These are phyloP conservation scores for Inonotus obliquus DNA, from an alignment of 1,284 basidiomycete genomes.

Conservation along the genomic window DNA sequence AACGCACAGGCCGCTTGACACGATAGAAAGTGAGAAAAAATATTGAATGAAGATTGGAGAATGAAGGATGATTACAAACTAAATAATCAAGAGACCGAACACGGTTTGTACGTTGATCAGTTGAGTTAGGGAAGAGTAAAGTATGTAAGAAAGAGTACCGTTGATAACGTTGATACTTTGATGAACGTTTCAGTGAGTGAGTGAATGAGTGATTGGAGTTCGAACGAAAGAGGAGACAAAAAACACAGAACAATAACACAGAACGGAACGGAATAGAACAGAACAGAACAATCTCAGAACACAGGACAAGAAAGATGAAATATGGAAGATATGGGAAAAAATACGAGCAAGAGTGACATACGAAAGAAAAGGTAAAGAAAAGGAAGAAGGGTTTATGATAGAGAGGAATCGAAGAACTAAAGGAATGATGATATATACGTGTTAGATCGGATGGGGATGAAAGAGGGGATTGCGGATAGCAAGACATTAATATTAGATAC, in stretches of 20 bases:
- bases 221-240: neutral
- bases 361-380: neutral
- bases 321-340: neutral
- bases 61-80: no score
- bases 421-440: neutral
- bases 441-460: neutral
- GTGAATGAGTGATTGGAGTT: neutral
- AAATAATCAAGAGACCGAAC: no score
- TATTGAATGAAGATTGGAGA: no score
- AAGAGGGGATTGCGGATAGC: neutral
- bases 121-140: no score
- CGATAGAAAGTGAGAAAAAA: no score
- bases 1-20: no score
- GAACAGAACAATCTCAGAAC: no score
- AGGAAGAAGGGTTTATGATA: no score
- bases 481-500: neutral
- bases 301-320: neutral
- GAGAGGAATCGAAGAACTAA: neutral
- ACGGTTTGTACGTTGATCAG: no score
- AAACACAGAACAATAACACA: no score
- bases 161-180: no score
- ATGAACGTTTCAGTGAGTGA: neutral
- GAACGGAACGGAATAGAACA: neutral
- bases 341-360: neutral
- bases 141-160: no score